phyloP scores from a whole-genome alignment of 1,284 basidiomycete species.

The Polyporus tsugae region DNA sequence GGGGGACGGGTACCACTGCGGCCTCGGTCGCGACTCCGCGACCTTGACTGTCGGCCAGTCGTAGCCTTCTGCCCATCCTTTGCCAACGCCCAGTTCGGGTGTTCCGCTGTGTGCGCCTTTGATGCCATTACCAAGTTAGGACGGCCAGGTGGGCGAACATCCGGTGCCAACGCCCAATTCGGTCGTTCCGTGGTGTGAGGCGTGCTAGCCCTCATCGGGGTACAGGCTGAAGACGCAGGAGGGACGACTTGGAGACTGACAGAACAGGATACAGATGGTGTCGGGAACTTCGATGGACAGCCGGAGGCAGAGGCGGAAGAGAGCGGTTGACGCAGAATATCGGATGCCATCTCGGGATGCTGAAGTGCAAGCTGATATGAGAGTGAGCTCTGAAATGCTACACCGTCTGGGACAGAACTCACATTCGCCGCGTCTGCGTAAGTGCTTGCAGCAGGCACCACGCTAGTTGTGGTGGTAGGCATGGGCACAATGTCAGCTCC shows the following conservation, averaged over 20 bases:
- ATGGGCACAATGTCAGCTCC: not conserved
- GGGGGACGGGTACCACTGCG: not conserved
- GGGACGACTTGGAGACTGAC: slow-evolving; percentile 8
- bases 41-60: not conserved
- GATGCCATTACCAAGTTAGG: slow-evolving; percentile 40
- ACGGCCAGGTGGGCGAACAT: slow-evolving; percentile 28
- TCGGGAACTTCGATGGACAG: slow-evolving; percentile 3
- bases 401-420: slow-evolving; percentile 17
- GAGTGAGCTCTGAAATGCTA: not conserved
- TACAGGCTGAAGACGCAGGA: not conserved
- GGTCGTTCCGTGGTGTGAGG: slow-evolving; percentile 31
- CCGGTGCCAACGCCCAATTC: slow-evolving; percentile 9
- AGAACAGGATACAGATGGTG: slow-evolving; percentile 1
- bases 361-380: slow-evolving; percentile 18
- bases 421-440: slow-evolving; percentile 41
- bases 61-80: not conserved
- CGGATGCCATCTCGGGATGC: slow-evolving; percentile 18
- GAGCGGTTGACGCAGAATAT: slow-evolving; percentile 22
- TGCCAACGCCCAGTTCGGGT: slow-evolving; percentile 9
- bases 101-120: slow-evolving; percentile 31
- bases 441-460: slow-evolving; percentile 32
- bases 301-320: slow-evolving; percentile 14
- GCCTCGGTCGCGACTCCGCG: slow-evolving; percentile 11
- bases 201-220: not conserved
- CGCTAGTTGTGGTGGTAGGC: not conserved